Conservation (phyloP, 805 yeast genomes). For the Candida insectorum region DNA sequence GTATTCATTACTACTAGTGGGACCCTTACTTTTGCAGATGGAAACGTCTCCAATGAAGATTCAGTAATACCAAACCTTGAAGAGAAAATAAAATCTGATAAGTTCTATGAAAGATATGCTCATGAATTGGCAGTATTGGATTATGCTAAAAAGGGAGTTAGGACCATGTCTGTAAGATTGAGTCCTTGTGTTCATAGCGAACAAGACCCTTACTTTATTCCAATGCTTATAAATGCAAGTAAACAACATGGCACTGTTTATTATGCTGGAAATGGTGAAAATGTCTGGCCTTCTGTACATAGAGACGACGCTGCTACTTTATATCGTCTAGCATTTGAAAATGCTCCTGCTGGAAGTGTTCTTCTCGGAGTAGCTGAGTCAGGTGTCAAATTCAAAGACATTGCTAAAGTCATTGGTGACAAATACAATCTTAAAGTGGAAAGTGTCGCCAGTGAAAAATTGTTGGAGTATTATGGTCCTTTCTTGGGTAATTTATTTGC, state of each 20-base stretch:
- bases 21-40: neutral
- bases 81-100: too few relatives aligned
- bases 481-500: conserved; percentile 1
- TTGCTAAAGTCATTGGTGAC: conserved; percentile 3
- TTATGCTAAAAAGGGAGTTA: conserved; percentile 18
- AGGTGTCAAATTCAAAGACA: conserved; percentile 1
- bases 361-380: conserved; percentile 4
- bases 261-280: conserved; percentile 29
- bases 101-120: neutral
- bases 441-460: conserved; percentile 1
- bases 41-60: neutral
- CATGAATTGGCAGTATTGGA: neutral
- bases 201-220: conserved; percentile 23
- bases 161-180: conserved; percentile 20
- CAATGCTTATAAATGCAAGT: conserved; percentile 21
- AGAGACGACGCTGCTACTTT: conserved; percentile 28
- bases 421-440: neutral
- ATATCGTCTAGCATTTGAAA: conserved; percentile 9
- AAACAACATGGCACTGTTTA: conserved; percentile 26
- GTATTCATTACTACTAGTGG: conserved; percentile 15
- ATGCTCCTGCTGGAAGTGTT: conserved; percentile 1
- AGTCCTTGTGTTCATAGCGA: conserved; percentile 33
- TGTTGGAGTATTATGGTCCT: neutral
- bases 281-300: conserved; percentile 29
- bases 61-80: neutral